phyloP scores from a whole-genome alignment of 2,329 filamentous ascomycete species.

The Cercospora sojina region DNA sequence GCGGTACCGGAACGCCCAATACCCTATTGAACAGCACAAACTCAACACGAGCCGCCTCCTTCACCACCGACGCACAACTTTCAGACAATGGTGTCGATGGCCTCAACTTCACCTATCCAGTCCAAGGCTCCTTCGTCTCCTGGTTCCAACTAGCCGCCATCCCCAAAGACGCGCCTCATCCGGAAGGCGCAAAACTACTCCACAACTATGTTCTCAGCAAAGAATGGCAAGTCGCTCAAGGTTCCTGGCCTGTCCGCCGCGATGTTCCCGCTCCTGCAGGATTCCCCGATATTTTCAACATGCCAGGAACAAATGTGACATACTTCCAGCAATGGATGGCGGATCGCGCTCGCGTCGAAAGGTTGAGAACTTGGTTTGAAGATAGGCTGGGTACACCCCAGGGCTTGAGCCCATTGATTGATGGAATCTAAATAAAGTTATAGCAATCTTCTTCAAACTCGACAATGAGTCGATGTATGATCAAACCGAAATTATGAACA shows the following conservation, averaged over 20 bases:
- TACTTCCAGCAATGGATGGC: conserved; percentile 1
- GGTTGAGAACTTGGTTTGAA: background rate
- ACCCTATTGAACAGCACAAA: background rate
- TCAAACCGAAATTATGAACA: background rate
- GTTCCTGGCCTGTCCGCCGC: background rate
- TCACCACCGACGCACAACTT: background rate
- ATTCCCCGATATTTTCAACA: background rate
- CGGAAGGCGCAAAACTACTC: background rate
- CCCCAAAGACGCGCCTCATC: background rate
- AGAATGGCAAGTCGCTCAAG: conserved; percentile 1
- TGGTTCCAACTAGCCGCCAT: conserved; percentile 7
- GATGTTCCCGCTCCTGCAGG: background rate
- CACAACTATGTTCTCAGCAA: conserved; percentile 1
- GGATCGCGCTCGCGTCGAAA: background rate
- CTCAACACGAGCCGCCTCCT: background rate
- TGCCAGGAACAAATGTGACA: background rate
- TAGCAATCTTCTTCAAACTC: background rate
- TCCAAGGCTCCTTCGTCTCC: background rate
- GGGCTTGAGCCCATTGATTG: conserved; percentile 1
- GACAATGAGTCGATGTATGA: background rate
- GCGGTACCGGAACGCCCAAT: background rate
- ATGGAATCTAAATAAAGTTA: background rate
- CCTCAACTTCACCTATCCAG: background rate
- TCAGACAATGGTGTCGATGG: background rate
- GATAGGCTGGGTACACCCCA: background rate